Percentiles rank a stretch among this genome's conserved stretches.
Conservation (phyloP, 2,329 filamentous ascomycete species). For the Drechslerella stenobrocha region DNA sequence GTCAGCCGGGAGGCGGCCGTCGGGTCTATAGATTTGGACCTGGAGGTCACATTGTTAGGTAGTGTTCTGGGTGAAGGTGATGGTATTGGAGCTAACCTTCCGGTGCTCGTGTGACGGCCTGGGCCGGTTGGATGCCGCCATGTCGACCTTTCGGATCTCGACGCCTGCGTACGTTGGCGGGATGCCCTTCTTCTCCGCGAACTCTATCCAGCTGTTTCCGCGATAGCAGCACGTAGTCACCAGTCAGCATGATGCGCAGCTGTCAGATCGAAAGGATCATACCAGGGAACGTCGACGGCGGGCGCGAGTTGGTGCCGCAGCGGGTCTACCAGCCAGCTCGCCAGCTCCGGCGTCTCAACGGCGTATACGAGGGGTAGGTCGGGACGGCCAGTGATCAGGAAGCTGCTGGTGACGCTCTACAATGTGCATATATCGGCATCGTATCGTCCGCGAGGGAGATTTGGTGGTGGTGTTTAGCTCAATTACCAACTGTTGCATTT, state of each 20-base stretch:
- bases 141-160: constrained; percentile 41
- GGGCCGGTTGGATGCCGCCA: constrained; percentile 34
- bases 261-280: not conserved
- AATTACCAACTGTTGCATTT: not conserved
- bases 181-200: constrained; percentile 22
- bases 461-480: constrained; percentile 2
- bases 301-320: constrained; percentile 24
- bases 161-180: constrained; percentile 17
- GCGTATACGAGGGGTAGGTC: constrained; percentile 63
- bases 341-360: constrained; percentile 55
- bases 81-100: constrained; percentile 19
- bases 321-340: constrained; percentile 35
- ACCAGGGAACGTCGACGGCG: constrained; percentile 41
- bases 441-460: not conserved
- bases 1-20: constrained; percentile 25
- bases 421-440: not conserved
- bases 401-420: constrained; percentile 60
- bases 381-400: constrained; percentile 59
- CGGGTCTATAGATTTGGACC: constrained; percentile 46
- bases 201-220: constrained; percentile 34
- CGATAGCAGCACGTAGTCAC: not conserved
- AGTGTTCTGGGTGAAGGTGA: not conserved
- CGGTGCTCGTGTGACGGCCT: constrained; percentile 33
- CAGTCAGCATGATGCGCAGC: not conserved
- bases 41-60: too few species aligned